Evolutionary conservation across 352 stramenopile genomes (phyloP).

Genomic region (Phytophthora multivora): DNA sequence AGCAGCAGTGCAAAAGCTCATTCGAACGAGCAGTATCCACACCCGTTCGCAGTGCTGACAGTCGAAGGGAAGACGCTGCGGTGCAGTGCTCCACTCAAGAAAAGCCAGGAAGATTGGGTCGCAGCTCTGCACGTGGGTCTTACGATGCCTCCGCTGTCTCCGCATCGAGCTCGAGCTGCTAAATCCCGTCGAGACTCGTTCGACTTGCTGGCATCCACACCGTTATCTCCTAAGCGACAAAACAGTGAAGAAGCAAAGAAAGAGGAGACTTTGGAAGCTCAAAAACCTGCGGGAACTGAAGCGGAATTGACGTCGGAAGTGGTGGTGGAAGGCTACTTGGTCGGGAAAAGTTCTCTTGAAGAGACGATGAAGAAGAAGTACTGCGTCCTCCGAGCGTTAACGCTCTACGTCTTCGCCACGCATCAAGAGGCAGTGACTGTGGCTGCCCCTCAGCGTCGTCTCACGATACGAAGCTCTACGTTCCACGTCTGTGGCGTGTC

Average conservation of each 20-base stretch:
- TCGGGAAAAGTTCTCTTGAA: conserved; percentile 48
- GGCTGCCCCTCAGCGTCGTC: not conserved
- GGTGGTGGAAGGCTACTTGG: conserved; percentile 61
- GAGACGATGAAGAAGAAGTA: conserved; percentile 68
- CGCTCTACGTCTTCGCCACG: conserved; percentile 47
- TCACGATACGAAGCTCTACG: conserved; percentile 8
- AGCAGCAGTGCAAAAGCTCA: conserved; percentile 32
- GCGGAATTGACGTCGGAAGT: conserved; percentile 13
- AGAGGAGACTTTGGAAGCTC: not conserved
- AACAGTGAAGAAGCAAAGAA: conserved; percentile 11
- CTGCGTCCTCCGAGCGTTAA: conserved; percentile 50
- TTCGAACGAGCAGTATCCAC: conserved; percentile 43
- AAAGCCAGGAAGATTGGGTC: conserved; percentile 73
- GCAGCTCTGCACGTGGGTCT: conserved; percentile 71
- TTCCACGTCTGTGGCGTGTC: conserved; percentile 49
- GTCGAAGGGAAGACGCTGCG: conserved; percentile 72
- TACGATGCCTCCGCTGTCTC: conserved; percentile 78
- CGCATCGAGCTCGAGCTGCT: conserved; percentile 66
- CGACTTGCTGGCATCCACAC: conserved; percentile 47
- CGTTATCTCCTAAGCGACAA: conserved; percentile 24
- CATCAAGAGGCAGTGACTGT: conserved; percentile 36
- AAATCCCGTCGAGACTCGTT: conserved; percentile 75
- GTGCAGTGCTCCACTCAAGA: conserved; percentile 64
- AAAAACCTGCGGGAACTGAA: not conserved
- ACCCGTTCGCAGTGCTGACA: conserved; percentile 64